Evolutionary conservation across 257 asterid species (phyloP), one percentile per base, ranked within the genome.

Genomic region (Nicotiana paniculata): DNA sequence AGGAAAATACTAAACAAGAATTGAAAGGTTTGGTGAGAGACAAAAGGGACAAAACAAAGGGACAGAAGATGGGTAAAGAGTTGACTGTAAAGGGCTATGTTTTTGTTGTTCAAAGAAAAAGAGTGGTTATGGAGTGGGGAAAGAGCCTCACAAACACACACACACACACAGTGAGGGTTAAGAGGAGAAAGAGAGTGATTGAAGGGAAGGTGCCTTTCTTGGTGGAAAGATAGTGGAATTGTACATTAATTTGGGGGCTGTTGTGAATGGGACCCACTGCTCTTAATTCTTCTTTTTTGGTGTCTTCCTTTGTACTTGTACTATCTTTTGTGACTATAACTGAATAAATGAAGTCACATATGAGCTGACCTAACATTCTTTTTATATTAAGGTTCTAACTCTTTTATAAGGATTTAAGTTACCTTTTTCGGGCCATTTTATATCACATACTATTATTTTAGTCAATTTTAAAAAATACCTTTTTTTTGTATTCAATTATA

Each of bases 11-110:
- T 51, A 48, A 61, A 48, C 28, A 74, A 13, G 37, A 48, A 51
- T 53, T 53, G 58, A 64, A 6, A 28, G 39, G 32, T 63, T 9
- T 74, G 18, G 61, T 46, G 17, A 53, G 58, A 70, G 77, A 72
- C 79, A 72, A 74, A 74, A 74, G 43, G 62, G 64, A 51, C 80
- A 75, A 75, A 75, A 48, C 64, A 53, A 75, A 51, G 64, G 62
- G 46, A 53, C 80, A 75, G 46, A 53, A 53, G 58, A 53, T 53
- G 58, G 6, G 58, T 53, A 53, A 51, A 51, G 80, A 75, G 80
- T 53, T 75, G 64, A 75, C 80, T 75, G 80, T 75, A 53, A 75
- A 75, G 80, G 30, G 43, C 15, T 43, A 26, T 48, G 43, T 74
- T 74, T 72, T 62, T 48, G 26, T 37, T 32, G 79, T 72, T 72